Base-by-base conservation (phyloP, 2,329 filamentous ascomycete species). In the Penicillium verrucosum region DNA sequence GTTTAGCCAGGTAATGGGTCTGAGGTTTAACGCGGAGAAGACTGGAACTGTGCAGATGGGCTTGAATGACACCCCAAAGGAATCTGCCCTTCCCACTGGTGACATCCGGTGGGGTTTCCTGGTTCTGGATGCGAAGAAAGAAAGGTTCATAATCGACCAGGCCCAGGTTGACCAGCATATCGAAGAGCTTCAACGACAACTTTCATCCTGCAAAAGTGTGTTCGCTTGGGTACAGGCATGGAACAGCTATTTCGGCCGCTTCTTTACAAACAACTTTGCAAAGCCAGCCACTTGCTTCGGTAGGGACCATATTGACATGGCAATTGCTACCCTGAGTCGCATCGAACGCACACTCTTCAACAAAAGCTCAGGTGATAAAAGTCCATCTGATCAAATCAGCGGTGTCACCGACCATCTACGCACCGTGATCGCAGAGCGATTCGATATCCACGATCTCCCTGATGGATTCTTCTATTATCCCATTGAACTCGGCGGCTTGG, bases 91-190 rank as follows among this genome's bases (percentile, higher is more conserved):
- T 3, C 84, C 84, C 1, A 50, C 64, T 4, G 84, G 83, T 0
- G 75, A 81, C 7, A 81, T 86, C 38, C 75, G 78, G 34, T 86
- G 83, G 82, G 84, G 83, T 0, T 85, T 87, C 64, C 75, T 89
- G 25, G 75, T 75, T 38, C 74, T 89, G 4, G 81, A 85, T 32
- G 71, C 81, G 0, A 60, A 73, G 29, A 75, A 78, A 0, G 82
- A 82, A 9, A 77, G 76, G 8, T 88, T 87, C 63, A 72, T 82
- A 47, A 86, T 88, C 52, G 82, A 88, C 60, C 80, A 85, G 61
- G 58, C 63, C 0, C 78, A 84, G 71, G 83, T 89, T 0, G 80
- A 86, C 58, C 70, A 76, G 27, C 85, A 88, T 60, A 82, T 86
- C 52, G 67, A 75, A 2, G 85, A 88, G 65, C 78, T 89, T 4